A percentile compares a stretch with the other conserved stretches of the same genome.
These are phyloP conservation scores for Sugiyamaella mastotermitis DNA, from an alignment of 805 yeast genomes.

Conservation along the genomic window DNA sequence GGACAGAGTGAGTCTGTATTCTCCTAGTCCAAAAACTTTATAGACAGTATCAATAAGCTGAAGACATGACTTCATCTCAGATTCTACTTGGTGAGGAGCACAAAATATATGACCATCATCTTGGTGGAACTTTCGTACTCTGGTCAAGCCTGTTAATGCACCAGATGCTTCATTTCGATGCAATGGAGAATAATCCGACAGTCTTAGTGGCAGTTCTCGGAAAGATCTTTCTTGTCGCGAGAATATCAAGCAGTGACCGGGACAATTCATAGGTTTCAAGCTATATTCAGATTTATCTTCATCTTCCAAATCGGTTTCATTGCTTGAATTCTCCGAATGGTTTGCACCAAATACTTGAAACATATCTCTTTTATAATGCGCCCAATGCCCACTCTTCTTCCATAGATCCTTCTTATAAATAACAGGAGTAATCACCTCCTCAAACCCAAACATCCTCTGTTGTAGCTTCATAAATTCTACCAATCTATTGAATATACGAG, in stretches of 20 bases:
- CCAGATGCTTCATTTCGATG: conserved; percentile 96
- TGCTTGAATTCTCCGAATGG: conserved; percentile 29
- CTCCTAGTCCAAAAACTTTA: conserved; percentile 52
- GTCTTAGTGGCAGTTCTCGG: conserved; percentile 79
- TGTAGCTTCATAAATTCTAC: conserved; percentile 80
- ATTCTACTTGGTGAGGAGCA: conserved; percentile 62
- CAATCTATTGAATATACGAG: conserved; percentile 75
- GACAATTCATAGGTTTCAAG: conserved; percentile 73
- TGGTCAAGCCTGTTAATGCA: conserved; percentile 83
- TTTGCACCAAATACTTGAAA: conserved; percentile 65
- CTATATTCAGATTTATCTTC: conserved; percentile 46
- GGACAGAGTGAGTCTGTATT: conserved; percentile 63
- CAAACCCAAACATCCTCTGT: conserved; percentile 73
- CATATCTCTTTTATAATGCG: conserved; percentile 91
- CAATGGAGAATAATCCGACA: conserved; percentile 83
- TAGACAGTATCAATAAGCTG: conserved; percentile 72
- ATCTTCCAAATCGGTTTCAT: conserved; percentile 20
- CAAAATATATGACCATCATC: conserved; percentile 98
- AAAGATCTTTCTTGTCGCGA: conserved; percentile 71
- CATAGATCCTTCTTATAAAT: conserved; percentile 77
- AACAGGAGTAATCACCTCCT: conserved; percentile 89
- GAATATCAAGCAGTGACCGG: conserved; percentile 78
- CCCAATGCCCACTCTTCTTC: conserved; percentile 96
- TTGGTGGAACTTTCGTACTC: conserved; percentile 94
- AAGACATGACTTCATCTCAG: conserved; percentile 68